phyloP scores from a whole-genome alignment of 2,329 filamentous ascomycete genomes.

The Colletotrichum acutatum region DNA sequence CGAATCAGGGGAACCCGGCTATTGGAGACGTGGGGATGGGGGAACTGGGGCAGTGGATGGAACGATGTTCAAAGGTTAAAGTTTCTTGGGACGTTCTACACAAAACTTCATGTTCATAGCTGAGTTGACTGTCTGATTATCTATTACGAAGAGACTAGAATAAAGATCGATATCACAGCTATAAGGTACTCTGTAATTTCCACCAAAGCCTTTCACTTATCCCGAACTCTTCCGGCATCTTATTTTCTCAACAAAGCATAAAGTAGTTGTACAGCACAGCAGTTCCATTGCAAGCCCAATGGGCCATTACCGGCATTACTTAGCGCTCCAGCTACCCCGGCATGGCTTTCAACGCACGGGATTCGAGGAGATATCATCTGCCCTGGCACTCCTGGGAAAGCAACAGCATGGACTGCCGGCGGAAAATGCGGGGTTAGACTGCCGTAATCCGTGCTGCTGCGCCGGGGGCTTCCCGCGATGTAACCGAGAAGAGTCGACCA shows the following conservation, averaged over 20 bases:
- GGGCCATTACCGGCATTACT: not conserved
- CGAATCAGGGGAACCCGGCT: constrained; percentile 30
- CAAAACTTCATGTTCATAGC: not conserved
- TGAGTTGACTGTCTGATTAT: no score
- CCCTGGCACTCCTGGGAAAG: not conserved
- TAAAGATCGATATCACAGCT: no score
- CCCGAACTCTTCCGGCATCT: not conserved
- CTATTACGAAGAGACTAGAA: not conserved
- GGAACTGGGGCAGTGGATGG: not conserved
- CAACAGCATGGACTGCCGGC: not conserved
- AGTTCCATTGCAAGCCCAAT: no score
- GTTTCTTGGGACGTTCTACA: not conserved
- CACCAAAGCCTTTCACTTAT: no score
- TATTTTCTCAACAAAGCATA: not conserved
- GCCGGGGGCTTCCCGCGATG: not conserved
- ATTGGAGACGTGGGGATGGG: not conserved
- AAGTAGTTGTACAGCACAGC: not conserved
- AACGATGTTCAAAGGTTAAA: not conserved
- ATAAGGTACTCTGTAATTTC: no score
- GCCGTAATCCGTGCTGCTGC: not conserved
- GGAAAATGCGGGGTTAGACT: not conserved
- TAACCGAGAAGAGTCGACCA: not conserved
- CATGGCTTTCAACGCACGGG: not conserved
- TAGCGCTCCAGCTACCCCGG: not conserved
- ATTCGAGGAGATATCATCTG: constrained; percentile 2